phyloP scores from a whole-genome alignment of 768 basidiomycete species.

The Holtermannia corniformis region DNA sequence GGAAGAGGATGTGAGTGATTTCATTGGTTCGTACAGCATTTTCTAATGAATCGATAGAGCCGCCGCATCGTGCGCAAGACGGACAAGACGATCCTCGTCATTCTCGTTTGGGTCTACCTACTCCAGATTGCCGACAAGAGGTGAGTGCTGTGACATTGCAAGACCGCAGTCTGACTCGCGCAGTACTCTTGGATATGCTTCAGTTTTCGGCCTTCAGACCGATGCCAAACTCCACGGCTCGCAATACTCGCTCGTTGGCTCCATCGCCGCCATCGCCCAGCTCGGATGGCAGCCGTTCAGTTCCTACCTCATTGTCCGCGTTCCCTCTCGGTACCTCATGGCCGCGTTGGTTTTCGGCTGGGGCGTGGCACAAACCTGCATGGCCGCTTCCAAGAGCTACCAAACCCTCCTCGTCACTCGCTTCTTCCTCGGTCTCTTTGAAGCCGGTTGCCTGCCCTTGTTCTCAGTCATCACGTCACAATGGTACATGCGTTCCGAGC shows the following conservation, averaged over 20 bases:
- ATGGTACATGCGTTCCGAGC: conserved; percentile 35
- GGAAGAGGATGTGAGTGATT: conserved; percentile 32
- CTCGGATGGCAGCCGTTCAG: conserved; percentile 38
- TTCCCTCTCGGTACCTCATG: conserved; percentile 32
- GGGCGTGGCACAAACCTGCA: conserved; percentile 24
- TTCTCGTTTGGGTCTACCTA: conserved; percentile 39
- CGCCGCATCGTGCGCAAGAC: conserved; percentile 25
- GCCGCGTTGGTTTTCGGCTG: conserved; percentile 33
- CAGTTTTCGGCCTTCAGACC: conserved; percentile 30
- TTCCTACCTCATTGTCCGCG: conserved; percentile 34
- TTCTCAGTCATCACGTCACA: conserved; percentile 40
- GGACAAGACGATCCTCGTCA: conserved; percentile 24
- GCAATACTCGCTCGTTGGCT: conserved; percentile 26
- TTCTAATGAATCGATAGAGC: conserved; percentile 10
- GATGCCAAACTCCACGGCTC: conserved; percentile 21
- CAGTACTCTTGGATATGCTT: conserved; percentile 24
- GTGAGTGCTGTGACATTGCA: neutral
- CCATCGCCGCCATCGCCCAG: conserved; percentile 34
- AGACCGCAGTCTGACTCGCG: neutral
- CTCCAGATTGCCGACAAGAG: conserved; percentile 40
- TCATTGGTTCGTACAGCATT: neutral
- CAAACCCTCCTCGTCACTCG: conserved; percentile 32
- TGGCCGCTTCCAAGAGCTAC: conserved; percentile 23
- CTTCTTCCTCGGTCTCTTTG: conserved; percentile 41
- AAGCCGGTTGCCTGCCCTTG: conserved; percentile 39